Base-by-base conservation (phyloP, 306 rosid genomes). In the Betula pendula region DNA sequence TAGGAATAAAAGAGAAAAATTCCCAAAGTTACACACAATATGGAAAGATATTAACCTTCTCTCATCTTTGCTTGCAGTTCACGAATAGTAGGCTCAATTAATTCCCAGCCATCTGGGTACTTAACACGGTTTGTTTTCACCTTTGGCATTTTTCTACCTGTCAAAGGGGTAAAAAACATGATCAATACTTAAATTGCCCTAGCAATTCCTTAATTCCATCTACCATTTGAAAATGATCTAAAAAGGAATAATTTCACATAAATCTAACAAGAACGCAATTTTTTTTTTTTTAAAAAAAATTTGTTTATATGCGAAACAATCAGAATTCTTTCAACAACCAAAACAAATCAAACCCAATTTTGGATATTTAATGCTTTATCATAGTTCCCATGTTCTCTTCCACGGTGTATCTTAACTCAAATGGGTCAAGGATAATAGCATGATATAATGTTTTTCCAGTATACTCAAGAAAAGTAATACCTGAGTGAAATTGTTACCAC, bases 1-100 rank as follows among this genome's bases (percentile, higher is more conserved):
- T 20, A 11, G 35, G 69, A 3, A 8, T 49, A 3, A 71, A 71
- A 72, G 16, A 58, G 49, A 52, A 77, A 48, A 47, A 33, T 42
- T 1, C 59, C 43, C 42, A 27, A 45, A 48, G 60, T 45, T 22
- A 40, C 56, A 12, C 49, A 40, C 12, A 43, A 19, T 10, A 45
- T 17, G 66, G 43, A 48, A 45, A 71, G 47, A 71, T 68, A 19
- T 70, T 68, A 67, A 93, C 98, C 98, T 88, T 94, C 98, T 77
- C 98, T 90, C 97, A 94, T 94, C 86, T 94, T 94, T 52, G 93
- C 96, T 85, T 94, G 97, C 78, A 94, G 90, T 58, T 92, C 98
- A 35, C 90, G 89, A 49, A 95, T 86, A 12, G 98, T 90, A 20
- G 97, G 97, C 88, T 95, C 98, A 49, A 95, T 90, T 72, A 92